Evolutionary conservation across 495 filamentous ascomycete genomes (phyloP).

Genomic region (Venustampulla echinocandica): DNA sequence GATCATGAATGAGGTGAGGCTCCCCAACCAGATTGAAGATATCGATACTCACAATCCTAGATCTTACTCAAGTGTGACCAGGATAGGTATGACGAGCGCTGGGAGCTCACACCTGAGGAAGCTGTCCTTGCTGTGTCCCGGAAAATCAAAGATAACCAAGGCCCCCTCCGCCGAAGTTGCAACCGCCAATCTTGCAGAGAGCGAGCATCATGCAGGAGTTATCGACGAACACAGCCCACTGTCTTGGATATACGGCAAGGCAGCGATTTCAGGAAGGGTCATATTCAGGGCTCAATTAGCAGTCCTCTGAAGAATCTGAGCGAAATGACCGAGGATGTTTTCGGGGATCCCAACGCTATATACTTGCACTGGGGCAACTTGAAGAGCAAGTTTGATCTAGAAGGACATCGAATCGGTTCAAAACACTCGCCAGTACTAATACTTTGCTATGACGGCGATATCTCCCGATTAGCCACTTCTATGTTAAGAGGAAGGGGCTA

Average conservation of each 20-base stretch:
- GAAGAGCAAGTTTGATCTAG: background rate
- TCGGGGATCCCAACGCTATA: background rate
- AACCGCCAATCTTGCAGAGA: background rate
- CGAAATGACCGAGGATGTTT: background rate
- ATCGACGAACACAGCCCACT: background rate
- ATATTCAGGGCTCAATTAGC: background rate
- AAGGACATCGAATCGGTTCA: background rate
- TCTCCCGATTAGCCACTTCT: constrained; percentile 37
- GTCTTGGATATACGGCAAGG: background rate
- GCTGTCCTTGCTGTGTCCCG: background rate
- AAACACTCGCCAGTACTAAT: constrained; percentile 17
- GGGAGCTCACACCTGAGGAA: constrained; percentile 27
- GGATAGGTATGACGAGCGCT: constrained; percentile 36
- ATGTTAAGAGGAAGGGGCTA: constrained; percentile 35
- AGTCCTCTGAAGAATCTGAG: background rate
- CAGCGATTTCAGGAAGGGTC: background rate
- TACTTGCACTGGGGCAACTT: background rate
- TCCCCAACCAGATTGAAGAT: background rate
- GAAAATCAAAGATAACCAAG: background rate
- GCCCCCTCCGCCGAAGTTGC: background rate
- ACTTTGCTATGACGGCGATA: constrained; percentile 41
- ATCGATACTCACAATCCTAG: constrained; percentile 17
- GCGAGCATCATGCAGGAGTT: background rate
- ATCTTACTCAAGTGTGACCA: constrained; percentile 33
- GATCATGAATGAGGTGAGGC: constrained; percentile 37